A percentile compares a stretch with the other conserved stretches of the same genome.
Evolutionary conservation across 441 rosid species (phyloP).

Genomic region (Adansonia gregorii): DNA sequence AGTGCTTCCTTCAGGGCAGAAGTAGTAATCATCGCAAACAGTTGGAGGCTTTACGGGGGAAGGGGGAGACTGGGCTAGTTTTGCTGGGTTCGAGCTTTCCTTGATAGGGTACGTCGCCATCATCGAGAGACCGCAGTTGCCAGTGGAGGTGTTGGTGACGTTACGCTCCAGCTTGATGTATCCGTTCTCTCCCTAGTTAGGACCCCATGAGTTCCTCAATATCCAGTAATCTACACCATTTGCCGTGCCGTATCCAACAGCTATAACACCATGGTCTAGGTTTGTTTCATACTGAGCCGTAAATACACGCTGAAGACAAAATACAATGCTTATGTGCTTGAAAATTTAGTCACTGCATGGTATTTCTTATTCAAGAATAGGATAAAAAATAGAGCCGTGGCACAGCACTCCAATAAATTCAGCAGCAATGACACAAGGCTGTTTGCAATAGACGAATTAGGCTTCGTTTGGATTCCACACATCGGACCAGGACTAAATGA

Average conservation of each 20-base stretch:
- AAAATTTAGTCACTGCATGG: not conserved
- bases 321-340: not conserved
- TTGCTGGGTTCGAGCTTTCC: conserved; percentile 56
- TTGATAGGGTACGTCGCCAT: conserved; percentile 62
- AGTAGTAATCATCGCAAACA: conserved; percentile 52
- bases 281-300: conserved; percentile 41
- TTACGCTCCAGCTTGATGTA: conserved; percentile 56
- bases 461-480: not conserved
- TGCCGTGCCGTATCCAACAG: conserved; percentile 49
- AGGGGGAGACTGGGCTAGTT: conserved; percentile 60
- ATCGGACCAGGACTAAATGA: not conserved
- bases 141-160: conserved; percentile 30
- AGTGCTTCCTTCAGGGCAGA: conserved; percentile 52
- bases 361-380: not conserved
- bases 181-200: conserved; percentile 63
- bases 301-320: conserved; percentile 44
- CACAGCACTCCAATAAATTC: not conserved
- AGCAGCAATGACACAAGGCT: not conserved
- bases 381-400: no score
- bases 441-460: no score
- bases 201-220: conserved; percentile 56
- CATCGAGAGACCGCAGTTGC: conserved; percentile 65
- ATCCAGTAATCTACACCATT: conserved; percentile 51
- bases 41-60: conserved; percentile 54
- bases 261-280: conserved; percentile 51